Base-by-base conservation (phyloP, 306 rosid genomes). In the Abrus precatorius region DNA sequence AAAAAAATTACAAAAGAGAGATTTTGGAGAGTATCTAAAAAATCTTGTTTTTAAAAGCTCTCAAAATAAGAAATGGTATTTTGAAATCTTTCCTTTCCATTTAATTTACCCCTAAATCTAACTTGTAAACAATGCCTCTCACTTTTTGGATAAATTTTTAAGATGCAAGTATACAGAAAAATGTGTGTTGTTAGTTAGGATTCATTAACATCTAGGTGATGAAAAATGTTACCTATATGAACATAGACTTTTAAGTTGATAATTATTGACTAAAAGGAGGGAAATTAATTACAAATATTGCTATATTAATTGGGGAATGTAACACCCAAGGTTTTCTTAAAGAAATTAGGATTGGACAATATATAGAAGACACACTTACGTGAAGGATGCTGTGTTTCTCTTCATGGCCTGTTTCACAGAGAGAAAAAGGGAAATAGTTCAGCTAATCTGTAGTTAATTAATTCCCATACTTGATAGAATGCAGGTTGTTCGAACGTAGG, bases 351-450 rank as follows among this genome's bases (percentile, higher is more conserved):
- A 9, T 32, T 13, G 9, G 11, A 5, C 4, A 69, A 69, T 9
- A 61, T 11, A 30, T 33, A 14, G 9, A 61, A 5, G 13, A 65
- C 66, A 3, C 7, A 49, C 87, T 79, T 84, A 84, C 87, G 10
- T 3, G 2, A 34, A 0, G 1, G 68, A 60, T 4, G 84, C 1
- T 14, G 77, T 7, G 40, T 33, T 0, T 57, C 34, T 83, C 12
- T 33, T 79, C 54, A 2, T 50, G 7, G 54, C 84, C 87, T 84
- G 53, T 74, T n/a, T 28, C 71, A 78, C 3, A 5, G 20, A 6
- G 28, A 44, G 12, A 47, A 54, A 72, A 1, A 47, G 8, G 28
- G 12, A 32, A 56, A 82, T 33, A 7, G 12, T 27, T 54, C 10
- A 50, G 47, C 2, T 29, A 62, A n/a, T 72, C 53, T 61, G 3